Percentiles rank a stretch among this genome's conserved stretches.
Conservation (phyloP, 2,329 filamentous ascomycete genomes). For the Dactylellina drechsleri region DNA sequence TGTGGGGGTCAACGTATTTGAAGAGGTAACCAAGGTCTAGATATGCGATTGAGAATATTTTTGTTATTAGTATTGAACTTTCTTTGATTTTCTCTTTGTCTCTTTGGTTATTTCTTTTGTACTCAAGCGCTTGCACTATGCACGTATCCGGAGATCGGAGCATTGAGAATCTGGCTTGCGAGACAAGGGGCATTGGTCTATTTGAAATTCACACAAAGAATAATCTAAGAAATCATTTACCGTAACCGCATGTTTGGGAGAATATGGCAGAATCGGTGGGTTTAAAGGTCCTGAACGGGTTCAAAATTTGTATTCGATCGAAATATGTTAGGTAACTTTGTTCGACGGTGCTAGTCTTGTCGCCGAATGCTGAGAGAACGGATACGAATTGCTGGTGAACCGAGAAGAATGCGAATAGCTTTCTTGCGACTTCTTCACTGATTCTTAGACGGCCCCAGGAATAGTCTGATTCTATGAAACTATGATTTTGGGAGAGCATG, state of each 20-base stretch:
- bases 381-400: conserved; percentile 46
- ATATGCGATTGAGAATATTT: background rate
- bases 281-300: conserved; percentile 37
- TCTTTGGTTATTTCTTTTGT: background rate
- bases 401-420: conserved; percentile 29
- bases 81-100: background rate
- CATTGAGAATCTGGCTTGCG: no score
- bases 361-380: conserved; percentile 37
- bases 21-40: conserved; percentile 44
- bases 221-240: conserved; percentile 11
- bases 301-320: conserved; percentile 43
- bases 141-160: no score
- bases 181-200: no score
- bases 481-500: background rate
- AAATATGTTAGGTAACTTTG: conserved; percentile 50
- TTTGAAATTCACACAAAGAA: no score
- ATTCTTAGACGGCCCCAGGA: conserved; percentile 32
- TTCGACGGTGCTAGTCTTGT: conserved; percentile 32
- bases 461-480: conserved; percentile 34
- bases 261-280: conserved; percentile 31
- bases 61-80: background rate
- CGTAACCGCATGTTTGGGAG: conserved; percentile 40
- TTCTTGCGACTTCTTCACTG: conserved; percentile 39
- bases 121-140: background rate
- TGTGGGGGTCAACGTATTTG: conserved; percentile 45